Evolutionary conservation across 1,139 yeast species (phyloP).

Genomic region (Arxiozyma telluris): DNA sequence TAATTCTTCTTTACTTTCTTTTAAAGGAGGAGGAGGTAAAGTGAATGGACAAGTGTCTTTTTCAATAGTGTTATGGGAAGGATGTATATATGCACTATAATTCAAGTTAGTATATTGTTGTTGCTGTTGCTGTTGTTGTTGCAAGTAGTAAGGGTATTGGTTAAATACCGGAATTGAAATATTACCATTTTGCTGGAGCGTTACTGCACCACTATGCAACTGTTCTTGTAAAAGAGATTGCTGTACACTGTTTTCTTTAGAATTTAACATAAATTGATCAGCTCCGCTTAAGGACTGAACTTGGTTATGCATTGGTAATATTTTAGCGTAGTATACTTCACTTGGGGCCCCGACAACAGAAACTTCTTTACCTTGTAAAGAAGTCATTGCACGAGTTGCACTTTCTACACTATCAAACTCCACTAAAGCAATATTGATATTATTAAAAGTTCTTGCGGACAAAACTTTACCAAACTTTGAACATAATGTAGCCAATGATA

Average conservation of each 20-base stretch:
- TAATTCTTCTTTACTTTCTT: constrained; percentile 14
- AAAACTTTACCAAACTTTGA: constrained; percentile 46
- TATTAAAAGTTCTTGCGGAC: constrained; percentile 50
- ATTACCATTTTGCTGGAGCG: constrained; percentile 29
- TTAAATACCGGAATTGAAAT: constrained; percentile 28
- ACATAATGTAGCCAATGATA: constrained; percentile 36
- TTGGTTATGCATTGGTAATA: constrained; percentile 35
- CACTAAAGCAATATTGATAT: constrained; percentile 54
- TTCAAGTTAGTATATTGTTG: constrained; percentile 7
- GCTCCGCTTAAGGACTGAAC: constrained; percentile 6
- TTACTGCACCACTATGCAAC: constrained; percentile 28
- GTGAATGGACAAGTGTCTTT: constrained; percentile 31
- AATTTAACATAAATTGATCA: constrained; percentile 2
- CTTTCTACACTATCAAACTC: constrained; percentile 64
- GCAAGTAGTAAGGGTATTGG: constrained; percentile 13
- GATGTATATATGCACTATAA: constrained; percentile 9
- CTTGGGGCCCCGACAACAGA: constrained; percentile 58
- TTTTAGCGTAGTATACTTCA: constrained; percentile 60
- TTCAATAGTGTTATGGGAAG: constrained; percentile 17
- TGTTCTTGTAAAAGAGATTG: constrained; percentile 31
- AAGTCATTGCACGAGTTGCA: constrained; percentile 71
- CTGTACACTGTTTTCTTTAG: constrained; percentile 9
- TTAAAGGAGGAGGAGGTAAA: constrained; percentile 28
- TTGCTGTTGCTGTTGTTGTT: constrained; percentile 10
- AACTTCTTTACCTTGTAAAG: constrained; percentile 71